Base-by-base conservation (phyloP, 148 eudicot genomes). In the Simmondsia chinensis region DNA sequence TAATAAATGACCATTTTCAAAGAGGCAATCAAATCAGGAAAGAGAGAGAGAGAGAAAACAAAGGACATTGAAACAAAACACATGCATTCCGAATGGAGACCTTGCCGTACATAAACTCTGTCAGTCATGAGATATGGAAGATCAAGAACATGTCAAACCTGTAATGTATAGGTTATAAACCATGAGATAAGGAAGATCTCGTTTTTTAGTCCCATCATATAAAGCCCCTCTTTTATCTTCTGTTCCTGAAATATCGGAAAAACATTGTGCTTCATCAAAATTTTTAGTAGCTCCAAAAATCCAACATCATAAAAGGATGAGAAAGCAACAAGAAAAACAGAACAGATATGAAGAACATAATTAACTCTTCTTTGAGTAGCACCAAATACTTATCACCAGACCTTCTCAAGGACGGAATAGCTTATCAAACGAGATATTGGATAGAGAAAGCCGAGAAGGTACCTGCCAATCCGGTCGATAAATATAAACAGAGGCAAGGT, bases 191-290 rank as follows among this genome's bases (percentile, higher is more conserved):
- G 61, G 49, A 86, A 93, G 56, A 83, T 73, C 63, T 73, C 87
- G 50, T 69, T 79, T 59, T 75, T 82, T 32, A 93, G 89, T 52
- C 99, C 99, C 96, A 93, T 93, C 94, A 93, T 93, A 74, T 74
- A 79, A 50, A 93, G 94, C 60, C 99, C 99, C 58, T 93, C 96
- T 72, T 76, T 82, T 60, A 93, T 93, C 70, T 86, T 93, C 50
- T 70, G 84, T 54, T 93, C 99, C 99, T 93, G 80, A 36, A 71
- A 63, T 39, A 46, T 14, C 36, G 63, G 59, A 40, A 7, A 27
- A 13, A 64, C 25, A 43, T 33, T 33, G 16, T 33, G 33, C 17
- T 64, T 5, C 51, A 37, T 21, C 20, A 36, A 1, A 42, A 29
- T 33, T 27, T n/a, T n/a, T n/a, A n/a, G n/a, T n/a, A n/a, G n/a